Conservation (phyloP, 768 basidiomycete genomes). For the Xerocomus potaroensis region DNA sequence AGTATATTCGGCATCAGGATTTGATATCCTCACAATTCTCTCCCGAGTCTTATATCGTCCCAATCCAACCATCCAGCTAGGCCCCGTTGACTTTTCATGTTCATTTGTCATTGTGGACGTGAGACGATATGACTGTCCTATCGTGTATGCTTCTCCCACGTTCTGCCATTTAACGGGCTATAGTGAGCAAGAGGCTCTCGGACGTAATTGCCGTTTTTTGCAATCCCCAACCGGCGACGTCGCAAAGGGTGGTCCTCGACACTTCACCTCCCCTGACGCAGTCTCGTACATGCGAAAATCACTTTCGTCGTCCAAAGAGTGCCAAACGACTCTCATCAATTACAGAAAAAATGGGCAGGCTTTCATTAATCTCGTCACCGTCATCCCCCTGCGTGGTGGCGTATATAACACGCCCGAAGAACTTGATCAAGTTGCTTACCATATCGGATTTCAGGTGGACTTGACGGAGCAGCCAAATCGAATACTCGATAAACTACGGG, state of each 20-base stretch:
- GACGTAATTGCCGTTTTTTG: conserved; percentile 87
- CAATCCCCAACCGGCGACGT: conserved; percentile 69
- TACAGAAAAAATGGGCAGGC: conserved; percentile 80
- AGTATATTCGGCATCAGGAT: conserved; percentile 87
- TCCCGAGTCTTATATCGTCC: conserved; percentile 71
- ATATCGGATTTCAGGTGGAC: conserved; percentile 96
- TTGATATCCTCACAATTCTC: conserved; percentile 82
- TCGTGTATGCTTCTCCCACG: conserved; percentile 86
- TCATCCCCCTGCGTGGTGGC: conserved; percentile 81
- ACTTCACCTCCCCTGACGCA: conserved; percentile 58
- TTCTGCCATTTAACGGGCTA: conserved; percentile 82
- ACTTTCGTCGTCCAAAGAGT: conserved; percentile 75
- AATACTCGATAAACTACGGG: conserved; percentile 72
- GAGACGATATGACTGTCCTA: conserved; percentile 74
- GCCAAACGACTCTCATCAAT: conserved; percentile 84
- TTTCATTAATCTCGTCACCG: conserved; percentile 89
- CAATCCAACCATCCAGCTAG: conserved; percentile 71
- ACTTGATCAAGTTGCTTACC: conserved; percentile 71
- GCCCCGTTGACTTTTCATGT: conserved; percentile 90
- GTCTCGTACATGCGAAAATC: conserved; percentile 66
- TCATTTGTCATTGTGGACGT: conserved; percentile 91
- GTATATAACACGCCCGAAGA: conserved; percentile 43
- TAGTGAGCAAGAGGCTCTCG: conserved; percentile 68
- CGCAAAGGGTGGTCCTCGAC: conserved; percentile 48
- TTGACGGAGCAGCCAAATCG: conserved; percentile 80